phyloP scores from a whole-genome alignment of 2,329 filamentous ascomycete genomes.

The Xylaria sp. region DNA sequence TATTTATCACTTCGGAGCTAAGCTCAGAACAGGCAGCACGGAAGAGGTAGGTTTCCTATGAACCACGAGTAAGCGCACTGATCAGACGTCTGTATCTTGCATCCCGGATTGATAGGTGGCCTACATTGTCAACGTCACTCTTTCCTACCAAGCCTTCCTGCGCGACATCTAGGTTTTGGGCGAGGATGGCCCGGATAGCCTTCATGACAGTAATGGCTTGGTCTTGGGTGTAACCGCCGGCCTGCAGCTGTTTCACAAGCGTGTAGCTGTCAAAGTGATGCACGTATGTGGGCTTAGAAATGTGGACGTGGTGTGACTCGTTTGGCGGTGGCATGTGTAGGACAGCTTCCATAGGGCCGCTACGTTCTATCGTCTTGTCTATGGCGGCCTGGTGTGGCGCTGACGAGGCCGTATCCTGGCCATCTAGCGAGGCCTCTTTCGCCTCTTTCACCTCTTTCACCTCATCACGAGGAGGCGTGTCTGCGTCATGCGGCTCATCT shows the following conservation, averaged over 20 bases:
- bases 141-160: conserved; percentile 86
- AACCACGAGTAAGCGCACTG: conserved; percentile 11
- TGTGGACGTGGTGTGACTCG: conserved; percentile 62
- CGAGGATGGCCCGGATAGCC: conserved; percentile 80
- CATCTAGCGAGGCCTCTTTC: conserved; percentile 21
- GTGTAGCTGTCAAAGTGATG: conserved; percentile 98
- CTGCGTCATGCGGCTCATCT: conserved; percentile 29
- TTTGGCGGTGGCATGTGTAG: conserved; percentile 54
- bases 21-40: conserved; percentile 93
- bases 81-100: background rate
- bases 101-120: conserved; percentile 28
- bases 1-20: conserved; percentile 84
- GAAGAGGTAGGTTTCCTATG: conserved; percentile 87
- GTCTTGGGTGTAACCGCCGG: conserved; percentile 74
- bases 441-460: background rate
- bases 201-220: conserved; percentile 94
- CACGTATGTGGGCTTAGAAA: conserved; percentile 81
- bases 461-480: conserved; percentile 30
- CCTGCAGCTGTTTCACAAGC: conserved; percentile 81
- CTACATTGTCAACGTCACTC: conserved; percentile 85
- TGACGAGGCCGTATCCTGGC: conserved; percentile 35
- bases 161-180: conserved; percentile 83
- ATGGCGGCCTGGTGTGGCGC: conserved; percentile 49
- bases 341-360: conserved; percentile 64
- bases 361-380: conserved; percentile 54